Evolutionary conservation across 2,329 filamentous ascomycete genomes (phyloP).

Genomic region (Ciborinia camelliae): DNA sequence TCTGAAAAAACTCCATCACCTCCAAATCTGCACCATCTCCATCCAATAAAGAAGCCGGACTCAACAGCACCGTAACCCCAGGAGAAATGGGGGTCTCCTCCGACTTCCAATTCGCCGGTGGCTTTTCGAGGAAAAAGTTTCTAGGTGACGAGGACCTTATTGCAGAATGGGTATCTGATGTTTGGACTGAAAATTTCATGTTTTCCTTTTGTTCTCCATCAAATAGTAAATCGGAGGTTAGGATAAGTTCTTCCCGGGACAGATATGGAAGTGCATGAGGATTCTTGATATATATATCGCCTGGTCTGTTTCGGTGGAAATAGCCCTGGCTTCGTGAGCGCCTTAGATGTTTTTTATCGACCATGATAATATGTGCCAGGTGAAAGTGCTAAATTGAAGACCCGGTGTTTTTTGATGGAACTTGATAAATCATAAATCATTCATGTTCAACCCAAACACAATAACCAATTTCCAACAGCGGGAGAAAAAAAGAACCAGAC

Average conservation of each 20-base stretch:
- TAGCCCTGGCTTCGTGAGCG: slow-evolving; percentile 6
- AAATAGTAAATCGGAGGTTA: neutral
- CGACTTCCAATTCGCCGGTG: neutral
- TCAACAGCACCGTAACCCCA: slow-evolving; percentile 13
- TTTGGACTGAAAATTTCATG: neutral
- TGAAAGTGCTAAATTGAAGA: too few species aligned
- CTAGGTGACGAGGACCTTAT: neutral
- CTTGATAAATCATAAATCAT: too few species aligned
- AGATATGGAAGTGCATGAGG: neutral
- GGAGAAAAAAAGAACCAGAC: neutral
- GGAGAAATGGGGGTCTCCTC: slow-evolving; percentile 8
- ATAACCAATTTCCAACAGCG: too few species aligned
- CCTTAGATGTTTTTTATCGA: neutral
- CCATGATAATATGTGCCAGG: neutral
- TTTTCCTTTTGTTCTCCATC: neutral
- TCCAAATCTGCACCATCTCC: slow-evolving; percentile 10
- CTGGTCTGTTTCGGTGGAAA: slow-evolving; percentile 4
- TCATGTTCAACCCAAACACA: too few species aligned
- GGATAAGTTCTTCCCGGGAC: neutral
- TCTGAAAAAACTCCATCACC: slow-evolving; percentile 17
- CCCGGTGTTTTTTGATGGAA: too few species aligned
- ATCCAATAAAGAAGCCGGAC: slow-evolving; percentile 4
- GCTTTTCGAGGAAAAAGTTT: slow-evolving; percentile 13
- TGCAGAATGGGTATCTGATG: neutral
- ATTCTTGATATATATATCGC: slow-evolving; percentile 9